Percentiles rank a stretch among this genome's conserved stretches.
Evolutionary conservation across 371 early-diverging fungal genomes (phyloP).

Genomic region (Apophysomyces trapeziformis): DNA sequence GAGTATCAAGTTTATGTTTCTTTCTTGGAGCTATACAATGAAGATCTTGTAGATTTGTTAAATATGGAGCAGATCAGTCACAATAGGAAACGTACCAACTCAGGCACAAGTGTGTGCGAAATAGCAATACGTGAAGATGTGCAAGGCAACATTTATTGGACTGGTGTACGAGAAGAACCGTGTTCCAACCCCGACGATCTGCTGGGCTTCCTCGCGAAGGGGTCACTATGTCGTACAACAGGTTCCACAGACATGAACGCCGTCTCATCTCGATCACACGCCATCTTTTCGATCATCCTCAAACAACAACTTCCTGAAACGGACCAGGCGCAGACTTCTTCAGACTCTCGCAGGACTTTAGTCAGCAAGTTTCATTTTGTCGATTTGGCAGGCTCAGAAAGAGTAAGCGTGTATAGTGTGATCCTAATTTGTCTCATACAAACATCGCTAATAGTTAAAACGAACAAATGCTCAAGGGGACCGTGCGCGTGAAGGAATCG

Average conservation of each 20-base stretch:
- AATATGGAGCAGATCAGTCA: conserved; percentile 32
- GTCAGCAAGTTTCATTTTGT: conserved; percentile 92
- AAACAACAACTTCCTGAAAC: conserved; percentile 46
- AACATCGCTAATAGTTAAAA: conserved; percentile 32
- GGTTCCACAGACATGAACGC: conserved; percentile 98
- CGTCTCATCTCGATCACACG: conserved; percentile 96
- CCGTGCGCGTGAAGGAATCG: conserved; percentile 96
- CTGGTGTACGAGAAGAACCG: conserved; percentile 83
- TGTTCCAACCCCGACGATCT: conserved; percentile 79
- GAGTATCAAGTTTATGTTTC: conserved; percentile 70
- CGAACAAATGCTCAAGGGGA: conserved; percentile 75
- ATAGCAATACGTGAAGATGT: conserved; percentile 89
- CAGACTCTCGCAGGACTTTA: conserved; percentile 29
- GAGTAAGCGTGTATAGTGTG: conserved; percentile 24
- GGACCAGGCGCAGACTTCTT: conserved; percentile 13
- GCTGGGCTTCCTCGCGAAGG: conserved; percentile 73
- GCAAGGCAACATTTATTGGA: conserved; percentile 89
- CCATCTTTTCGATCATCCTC: conserved; percentile 92
- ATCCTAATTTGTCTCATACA: conserved; percentile 5
- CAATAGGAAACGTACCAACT: not conserved
- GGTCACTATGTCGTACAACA: conserved; percentile 89
- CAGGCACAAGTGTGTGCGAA: conserved; percentile 8
- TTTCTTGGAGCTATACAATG: conserved; percentile 98
- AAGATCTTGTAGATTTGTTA: conserved; percentile 89
- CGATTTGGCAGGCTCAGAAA: conserved; percentile 87